Percentiles rank a stretch among this genome's conserved stretches.
phyloP scores from a whole-genome alignment of 805 yeast species.

The Candida tammaniensis region DNA sequence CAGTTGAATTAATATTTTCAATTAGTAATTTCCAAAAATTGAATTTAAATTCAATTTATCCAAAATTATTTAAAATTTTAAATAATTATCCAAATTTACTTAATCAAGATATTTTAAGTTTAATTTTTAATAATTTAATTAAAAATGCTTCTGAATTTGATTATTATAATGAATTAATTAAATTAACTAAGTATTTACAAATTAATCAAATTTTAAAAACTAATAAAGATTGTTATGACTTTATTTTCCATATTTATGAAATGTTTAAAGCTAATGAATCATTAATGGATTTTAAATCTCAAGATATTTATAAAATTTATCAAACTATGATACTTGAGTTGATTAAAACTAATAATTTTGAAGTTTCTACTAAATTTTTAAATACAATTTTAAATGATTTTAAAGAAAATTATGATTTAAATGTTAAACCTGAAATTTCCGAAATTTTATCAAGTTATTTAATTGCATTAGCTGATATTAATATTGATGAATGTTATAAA shows the following conservation, averaged over 20 bases:
- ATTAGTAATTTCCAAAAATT: conserved; percentile 39
- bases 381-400: conserved; percentile 40
- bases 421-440: conserved; percentile 29
- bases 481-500: conserved; percentile 19
- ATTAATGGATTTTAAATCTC: neutral
- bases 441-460: conserved; percentile 44
- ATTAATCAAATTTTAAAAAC: conserved; percentile 15
- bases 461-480: conserved; percentile 19
- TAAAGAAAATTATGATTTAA: conserved; percentile 1
- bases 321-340: conserved; percentile 51
- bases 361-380: conserved; percentile 53
- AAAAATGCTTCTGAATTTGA: conserved; percentile 21
- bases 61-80: conserved; percentile 32
- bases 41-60: conserved; percentile 31
- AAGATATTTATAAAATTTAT: conserved; percentile 49
- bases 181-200: conserved; percentile 23
- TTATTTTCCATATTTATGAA: conserved; percentile 25
- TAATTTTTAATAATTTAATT: conserved; percentile 15
- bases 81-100: conserved; percentile 26
- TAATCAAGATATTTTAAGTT: conserved; percentile 15
- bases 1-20: conserved; percentile 44
- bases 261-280: conserved; percentile 3
- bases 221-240: conserved; percentile 22
- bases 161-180: conserved; percentile 37
- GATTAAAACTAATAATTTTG: conserved; percentile 47